Conservation (phyloP, 441 rosid genomes). For the Lagerstroemia fauriei region DNA sequence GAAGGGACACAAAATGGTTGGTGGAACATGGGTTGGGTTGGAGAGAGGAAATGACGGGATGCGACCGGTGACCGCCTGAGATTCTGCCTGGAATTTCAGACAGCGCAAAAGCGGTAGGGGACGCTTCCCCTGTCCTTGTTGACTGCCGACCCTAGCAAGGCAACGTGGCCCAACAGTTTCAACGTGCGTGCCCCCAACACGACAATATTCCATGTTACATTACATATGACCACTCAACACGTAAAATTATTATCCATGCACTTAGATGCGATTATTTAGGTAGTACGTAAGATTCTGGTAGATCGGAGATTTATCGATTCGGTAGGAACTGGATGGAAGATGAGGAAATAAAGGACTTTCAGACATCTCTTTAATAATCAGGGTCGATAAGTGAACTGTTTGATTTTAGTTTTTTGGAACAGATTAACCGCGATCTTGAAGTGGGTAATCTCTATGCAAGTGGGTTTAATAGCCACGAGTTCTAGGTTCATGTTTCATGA, state of each 20-base stretch:
- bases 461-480: too few species aligned
- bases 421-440: too few species aligned
- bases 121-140: not conserved
- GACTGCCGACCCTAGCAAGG: not conserved
- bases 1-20: not conserved
- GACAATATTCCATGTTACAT: not conserved
- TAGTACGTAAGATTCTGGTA: not conserved
- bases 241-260: too few species aligned
- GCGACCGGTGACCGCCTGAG: not conserved
- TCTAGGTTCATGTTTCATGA: too few species aligned
- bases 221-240: too few species aligned
- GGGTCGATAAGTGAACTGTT: too few species aligned
- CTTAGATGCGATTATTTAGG: not conserved
- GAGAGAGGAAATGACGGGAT: not conserved
- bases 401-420: too few species aligned
- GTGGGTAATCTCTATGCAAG: too few species aligned
- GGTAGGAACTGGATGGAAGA: too few species aligned
- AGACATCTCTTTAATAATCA: too few species aligned
- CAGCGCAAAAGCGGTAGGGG: not conserved
- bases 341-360: too few species aligned
- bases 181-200: not conserved
- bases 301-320: too few species aligned
- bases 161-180: not conserved
- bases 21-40: not conserved
- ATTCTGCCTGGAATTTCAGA: not conserved